Conservation (phyloP, 257 asterid genomes). For the Solanum virginianum region DNA sequence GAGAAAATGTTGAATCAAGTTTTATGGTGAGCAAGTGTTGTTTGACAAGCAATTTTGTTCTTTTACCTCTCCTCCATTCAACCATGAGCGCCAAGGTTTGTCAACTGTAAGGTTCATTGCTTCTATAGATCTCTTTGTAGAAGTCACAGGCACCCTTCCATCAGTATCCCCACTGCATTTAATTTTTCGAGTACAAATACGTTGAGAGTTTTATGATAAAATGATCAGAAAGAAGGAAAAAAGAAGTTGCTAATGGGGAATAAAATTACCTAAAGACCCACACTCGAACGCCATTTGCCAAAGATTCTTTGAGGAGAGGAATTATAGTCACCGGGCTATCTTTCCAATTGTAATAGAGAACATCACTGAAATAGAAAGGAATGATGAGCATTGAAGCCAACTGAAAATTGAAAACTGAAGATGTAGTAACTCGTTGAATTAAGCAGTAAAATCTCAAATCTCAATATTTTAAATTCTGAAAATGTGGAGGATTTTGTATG, state of each 20-base stretch:
- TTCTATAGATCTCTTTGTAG: conserved; percentile 1
- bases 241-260: not conserved
- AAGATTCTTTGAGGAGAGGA: conserved; percentile 4
- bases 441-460: not conserved
- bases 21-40: not conserved
- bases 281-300: conserved; percentile 4
- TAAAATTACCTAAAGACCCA: conserved; percentile 9
- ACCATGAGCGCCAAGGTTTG: conserved; percentile 1
- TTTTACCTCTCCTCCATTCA: not conserved
- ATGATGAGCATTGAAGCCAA: not conserved
- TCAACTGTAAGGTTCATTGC: conserved; percentile 1
- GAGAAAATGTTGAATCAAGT: not conserved
- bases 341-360: not conserved
- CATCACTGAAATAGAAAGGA: not conserved
- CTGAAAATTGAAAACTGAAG: not conserved
- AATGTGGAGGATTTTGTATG: too few species aligned
- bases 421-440: not conserved
- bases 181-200: not conserved
- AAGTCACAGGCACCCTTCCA: conserved; percentile 15
- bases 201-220: not conserved
- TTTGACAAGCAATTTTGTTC: not conserved
- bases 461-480: not conserved
- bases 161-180: conserved; percentile 5
- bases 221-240: not conserved
- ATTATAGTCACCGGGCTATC: not conserved